Evolutionary conservation across 1,284 basidiomycete species (phyloP).

Genomic region (Butyriboletus appendiculatus): DNA sequence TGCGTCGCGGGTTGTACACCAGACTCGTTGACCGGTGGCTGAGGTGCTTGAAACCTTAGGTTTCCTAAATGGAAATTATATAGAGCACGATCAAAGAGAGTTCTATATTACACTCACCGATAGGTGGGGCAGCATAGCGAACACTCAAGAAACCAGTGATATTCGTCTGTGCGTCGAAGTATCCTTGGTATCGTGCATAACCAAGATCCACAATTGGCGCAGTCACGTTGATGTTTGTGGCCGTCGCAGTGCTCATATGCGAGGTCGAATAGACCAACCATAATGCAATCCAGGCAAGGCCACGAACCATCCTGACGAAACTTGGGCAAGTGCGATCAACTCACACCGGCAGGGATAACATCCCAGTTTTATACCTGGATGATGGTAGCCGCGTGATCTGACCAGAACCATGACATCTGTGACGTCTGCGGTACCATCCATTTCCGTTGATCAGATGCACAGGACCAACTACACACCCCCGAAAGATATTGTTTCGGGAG

Average conservation of each 20-base stretch:
- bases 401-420: no score
- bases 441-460: no score
- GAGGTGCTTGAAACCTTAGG: slow-evolving; percentile 21
- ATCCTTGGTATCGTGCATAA: slow-evolving; percentile 18
- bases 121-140: slow-evolving; percentile 21
- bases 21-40: neutral
- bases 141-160: slow-evolving; percentile 16
- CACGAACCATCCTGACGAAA: slow-evolving; percentile 1
- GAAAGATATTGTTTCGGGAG: no score
- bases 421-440: no score
- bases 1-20: slow-evolving; percentile 16
- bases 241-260: neutral
- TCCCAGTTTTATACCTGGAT: neutral
- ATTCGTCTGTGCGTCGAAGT: slow-evolving; percentile 8
- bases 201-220: slow-evolving; percentile 17
- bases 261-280: neutral
- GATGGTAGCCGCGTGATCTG: neutral
- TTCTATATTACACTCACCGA: slow-evolving; percentile 7
- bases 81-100: neutral
- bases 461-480: no score
- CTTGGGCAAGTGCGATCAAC: neutral
- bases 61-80: neutral
- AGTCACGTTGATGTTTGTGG: neutral
- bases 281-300: neutral
- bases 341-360: neutral